Conservation (phyloP, 1,284 basidiomycete species). For the Rhizopogon hawkerae region DNA sequence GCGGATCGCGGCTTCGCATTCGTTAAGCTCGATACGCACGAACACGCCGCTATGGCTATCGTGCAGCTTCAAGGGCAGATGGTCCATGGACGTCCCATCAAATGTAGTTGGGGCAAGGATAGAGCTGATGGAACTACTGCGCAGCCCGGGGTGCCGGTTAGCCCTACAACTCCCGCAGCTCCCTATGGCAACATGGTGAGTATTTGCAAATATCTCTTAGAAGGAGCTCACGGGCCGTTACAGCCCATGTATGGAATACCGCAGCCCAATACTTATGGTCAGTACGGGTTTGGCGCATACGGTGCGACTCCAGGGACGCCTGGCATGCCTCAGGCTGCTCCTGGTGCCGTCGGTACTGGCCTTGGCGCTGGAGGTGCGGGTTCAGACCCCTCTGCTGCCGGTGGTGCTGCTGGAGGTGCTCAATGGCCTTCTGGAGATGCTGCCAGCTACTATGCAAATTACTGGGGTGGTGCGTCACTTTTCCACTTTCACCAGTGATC, state of each 20-base stretch:
- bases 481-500: neutral
- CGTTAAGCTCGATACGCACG: slow-evolving; percentile 95
- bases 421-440: slow-evolving; percentile 69
- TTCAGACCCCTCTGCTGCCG: slow-evolving; percentile 43
- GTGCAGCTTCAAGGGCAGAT: slow-evolving; percentile 91
- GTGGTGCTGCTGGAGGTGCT: slow-evolving; percentile 43
- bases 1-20: slow-evolving; percentile 97
- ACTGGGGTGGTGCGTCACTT: slow-evolving; percentile 65
- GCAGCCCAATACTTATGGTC: slow-evolving; percentile 68
- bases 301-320: slow-evolving; percentile 43
- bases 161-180: slow-evolving; percentile 55
- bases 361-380: slow-evolving; percentile 46
- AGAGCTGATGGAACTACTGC: slow-evolving; percentile 62
- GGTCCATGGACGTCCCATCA: slow-evolving; percentile 92
- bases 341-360: slow-evolving; percentile 45
- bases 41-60: slow-evolving; percentile 96
- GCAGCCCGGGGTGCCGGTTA: slow-evolving; percentile 45
- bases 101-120: slow-evolving; percentile 98
- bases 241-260: slow-evolving; percentile 85
- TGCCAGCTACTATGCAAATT: slow-evolving; percentile 69
- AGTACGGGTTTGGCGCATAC: slow-evolving; percentile 71
- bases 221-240: slow-evolving; percentile 3
- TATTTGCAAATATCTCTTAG: slow-evolving; percentile 6
- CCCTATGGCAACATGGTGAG: slow-evolving; percentile 71
- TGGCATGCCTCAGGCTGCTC: slow-evolving; percentile 57